These are phyloP conservation scores for Lasiodiplodia hormozganensis DNA, from an alignment of 2,329 filamentous ascomycete genomes.

Conservation along the genomic window DNA sequence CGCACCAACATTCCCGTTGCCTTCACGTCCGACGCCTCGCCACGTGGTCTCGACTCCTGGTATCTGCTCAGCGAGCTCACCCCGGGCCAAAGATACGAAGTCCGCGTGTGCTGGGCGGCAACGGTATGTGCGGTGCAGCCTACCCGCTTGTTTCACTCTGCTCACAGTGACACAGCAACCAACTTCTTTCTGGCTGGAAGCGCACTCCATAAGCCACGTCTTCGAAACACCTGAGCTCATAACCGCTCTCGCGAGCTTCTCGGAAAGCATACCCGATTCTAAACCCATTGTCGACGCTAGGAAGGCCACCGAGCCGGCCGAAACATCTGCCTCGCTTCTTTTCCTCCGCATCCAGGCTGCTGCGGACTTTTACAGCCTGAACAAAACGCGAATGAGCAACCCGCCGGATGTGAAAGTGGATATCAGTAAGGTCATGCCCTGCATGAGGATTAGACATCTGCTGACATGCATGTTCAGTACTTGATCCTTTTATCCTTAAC, in stretches of 20 bases:
- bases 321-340: slow-evolving; percentile 59
- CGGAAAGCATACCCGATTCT: slow-evolving; percentile 47
- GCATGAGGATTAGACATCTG: not conserved
- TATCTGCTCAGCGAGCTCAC: slow-evolving; percentile 74
- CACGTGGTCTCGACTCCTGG: slow-evolving; percentile 74
- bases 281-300: slow-evolving; percentile 26
- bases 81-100: slow-evolving; percentile 82
- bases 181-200: slow-evolving; percentile 75
- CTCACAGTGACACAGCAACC: slow-evolving; percentile 71
- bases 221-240: slow-evolving; percentile 69
- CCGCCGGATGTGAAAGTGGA: slow-evolving; percentile 80
- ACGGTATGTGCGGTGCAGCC: slow-evolving; percentile 67
- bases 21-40: slow-evolving; percentile 66
- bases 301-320: slow-evolving; percentile 4
- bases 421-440: slow-evolving; percentile 54
- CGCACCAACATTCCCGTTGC: slow-evolving; percentile 70
- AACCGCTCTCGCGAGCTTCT: slow-evolving; percentile 69
- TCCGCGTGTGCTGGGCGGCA: slow-evolving; percentile 91
- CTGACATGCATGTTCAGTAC: slow-evolving; percentile 55
- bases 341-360: slow-evolving; percentile 77
- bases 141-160: slow-evolving; percentile 12
- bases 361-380: slow-evolving; percentile 83
- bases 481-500: slow-evolving; percentile 86
- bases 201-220: slow-evolving; percentile 67
- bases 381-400: slow-evolving; percentile 75